Percentiles rank a stretch among this genome's conserved stretches.
Conservation (phyloP, 345 rosid genomes). For the Populus alba region DNA sequence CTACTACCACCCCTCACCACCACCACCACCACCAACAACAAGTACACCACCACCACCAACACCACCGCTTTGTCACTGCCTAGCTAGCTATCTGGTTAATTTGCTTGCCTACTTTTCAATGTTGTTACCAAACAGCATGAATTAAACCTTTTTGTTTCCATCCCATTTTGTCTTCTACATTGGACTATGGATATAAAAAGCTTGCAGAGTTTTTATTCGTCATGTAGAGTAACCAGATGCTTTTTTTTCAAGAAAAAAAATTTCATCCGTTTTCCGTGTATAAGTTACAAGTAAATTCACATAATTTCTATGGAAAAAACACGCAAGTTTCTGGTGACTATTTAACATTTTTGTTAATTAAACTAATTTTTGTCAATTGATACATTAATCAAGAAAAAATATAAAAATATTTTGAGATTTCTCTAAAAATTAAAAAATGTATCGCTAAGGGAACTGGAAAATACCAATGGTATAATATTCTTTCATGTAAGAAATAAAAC, state of each 20-base stretch:
- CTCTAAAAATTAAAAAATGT: too few relatives aligned
- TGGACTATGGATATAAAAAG: background rate
- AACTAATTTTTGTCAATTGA: too few relatives aligned
- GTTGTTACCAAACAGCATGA: background rate
- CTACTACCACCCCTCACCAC: background rate
- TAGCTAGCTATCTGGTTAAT: background rate
- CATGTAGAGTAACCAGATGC: background rate
- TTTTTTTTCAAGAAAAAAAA: background rate
- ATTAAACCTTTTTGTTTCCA: background rate
- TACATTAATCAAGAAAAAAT: too few relatives aligned
- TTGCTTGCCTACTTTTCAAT: background rate
- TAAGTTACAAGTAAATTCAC: too few relatives aligned
- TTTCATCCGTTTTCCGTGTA: too few relatives aligned
- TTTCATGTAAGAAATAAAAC: too few relatives aligned
- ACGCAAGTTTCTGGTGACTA: too few relatives aligned
- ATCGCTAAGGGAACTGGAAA: too few relatives aligned
- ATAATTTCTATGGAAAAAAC: too few relatives aligned
- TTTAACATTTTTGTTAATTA: too few relatives aligned
- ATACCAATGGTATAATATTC: too few relatives aligned
- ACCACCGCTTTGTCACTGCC: conserved; percentile 21
- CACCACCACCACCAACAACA: conserved; percentile 13
- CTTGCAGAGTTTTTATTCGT: background rate
- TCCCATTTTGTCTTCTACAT: background rate
- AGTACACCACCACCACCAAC: conserved; percentile 5
- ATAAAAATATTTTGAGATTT: too few relatives aligned